Evolutionary conservation across 495 filamentous ascomycete genomes (phyloP), one percentile per base, ranked within the genome.

Genomic region (Aspergillus funiculosus): DNA sequence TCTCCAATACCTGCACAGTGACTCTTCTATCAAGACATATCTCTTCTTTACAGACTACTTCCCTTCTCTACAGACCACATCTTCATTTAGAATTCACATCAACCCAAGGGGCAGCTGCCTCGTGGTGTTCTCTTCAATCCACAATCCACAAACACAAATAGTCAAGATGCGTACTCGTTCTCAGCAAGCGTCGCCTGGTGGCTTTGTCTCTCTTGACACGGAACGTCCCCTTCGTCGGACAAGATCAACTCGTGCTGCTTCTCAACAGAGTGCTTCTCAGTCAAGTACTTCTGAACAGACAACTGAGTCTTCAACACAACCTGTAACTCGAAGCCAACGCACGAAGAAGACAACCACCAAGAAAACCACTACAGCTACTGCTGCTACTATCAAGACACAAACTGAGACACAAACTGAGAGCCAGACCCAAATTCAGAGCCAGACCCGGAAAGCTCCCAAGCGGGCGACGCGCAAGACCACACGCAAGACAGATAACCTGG

Each of bases 121-220:
- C n/a, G n/a, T n/a, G n/a, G n/a, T n/a, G n/a, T 20, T 15, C 22
- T 18, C 37, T 18, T 32, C 45, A 18, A 14, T 4, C 1, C 28
- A 31, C 40, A 7, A 25, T 21, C 1, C 35, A 20, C 22, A 26
- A 44, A 31, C 22, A 22, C 20, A 43, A 18, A 32, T 18, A 45
- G 22, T 48, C 43, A 56, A 50, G 26, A 59, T 59, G 57, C 57
- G 53, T 21, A 59, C 57, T 32, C 57, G 57, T 39, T 59, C 57
- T 11, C 57, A 59, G 38, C 50, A 50, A 32, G 26, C 27, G 11
- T 59, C 57, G 30, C 57, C 57, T 51, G 53, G 57, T 32, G 48
- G 51, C 50, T 47, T 56, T 18, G 9, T 56, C 1, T 53, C 57
- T 17, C 57, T 59, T 24, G 57, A 59, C 3, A 46, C 37, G 11